Evolutionary conservation across 345 rosid species (phyloP), one percentile per base, ranked within the genome.

Genomic region (Eutrema heterophyllum): DNA sequence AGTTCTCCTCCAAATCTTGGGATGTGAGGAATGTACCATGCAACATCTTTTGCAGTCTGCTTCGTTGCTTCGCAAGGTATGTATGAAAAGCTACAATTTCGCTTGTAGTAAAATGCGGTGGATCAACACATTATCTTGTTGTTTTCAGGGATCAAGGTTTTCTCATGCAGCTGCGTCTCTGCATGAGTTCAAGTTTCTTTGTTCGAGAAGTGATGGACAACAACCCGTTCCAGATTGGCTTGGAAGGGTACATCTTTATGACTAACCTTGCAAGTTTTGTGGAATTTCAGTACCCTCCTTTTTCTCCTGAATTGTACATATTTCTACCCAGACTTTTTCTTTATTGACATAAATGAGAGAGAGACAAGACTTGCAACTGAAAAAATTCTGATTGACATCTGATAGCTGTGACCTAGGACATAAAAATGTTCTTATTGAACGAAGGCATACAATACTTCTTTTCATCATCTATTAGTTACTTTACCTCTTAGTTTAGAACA

Each of bases 21-120:
- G 83, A 51, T 89, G 95, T 64, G 72, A 80, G 67, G 83, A 85
- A 64, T 84, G 82, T 64, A 78, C 81, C 27, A 78, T 78, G 74
- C 86, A 87, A 66, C 90, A 94, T 81, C 96, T 88, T 74, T 83
- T 94, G 89, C 96, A 87, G 71, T 91, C 98, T 74, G 89, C 95
- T 51, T 89, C 97, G 33, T 81, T 86, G 55, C 90, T 89, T 75
- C 98, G 97, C n/a, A 91, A 91, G 97, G 97, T 94, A 84, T 71
- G 61, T 59, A 51, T 38, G 46, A 54, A 60, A 54, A 56, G 51
- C 51, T 58, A 71, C 72, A 43, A 13, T 55, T 49, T 45, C 49
- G 33, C 72, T 56, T 70, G 27, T 39, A 46, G 41, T 55, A 45
- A 13, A 41, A 41, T 63, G 48, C 46, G 18, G 7, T 53, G 62